Evolutionary conservation across 2,329 filamentous ascomycete genomes (phyloP), one percentile per base, ranked within the genome.

Genomic region (Scytalidium lignicola): DNA sequence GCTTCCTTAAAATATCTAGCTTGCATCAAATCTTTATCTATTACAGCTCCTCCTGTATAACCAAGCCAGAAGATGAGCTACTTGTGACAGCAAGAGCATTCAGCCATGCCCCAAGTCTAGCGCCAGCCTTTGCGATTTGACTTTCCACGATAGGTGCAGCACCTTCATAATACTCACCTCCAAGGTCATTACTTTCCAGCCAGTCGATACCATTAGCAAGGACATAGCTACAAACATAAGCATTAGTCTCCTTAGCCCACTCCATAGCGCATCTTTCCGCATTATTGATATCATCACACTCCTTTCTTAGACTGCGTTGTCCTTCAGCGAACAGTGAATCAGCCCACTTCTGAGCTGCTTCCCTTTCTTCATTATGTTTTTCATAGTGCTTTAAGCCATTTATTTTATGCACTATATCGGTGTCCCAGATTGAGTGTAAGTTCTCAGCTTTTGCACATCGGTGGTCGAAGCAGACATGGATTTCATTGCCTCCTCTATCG

Each of bases 401-500:
- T 61, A 78, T 67, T 62, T 82, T 78, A 66, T 85, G 81, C 0
- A 79, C 74, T 55, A 88, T 87, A 55, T 78, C 78, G 45, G 75
- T 79, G 61, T 88, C 85, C 85, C 85, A 89, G n/a, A 87, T 79
- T 51, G 83, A 75, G 60, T 88, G 85, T 47, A 88, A 71, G 60
- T 88, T 88, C 51, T 77, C 72, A n/a, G 71, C 65, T 20, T 65
- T 63, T 2, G 73, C 74, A 19, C 48, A 47, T 28, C 40, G 43
- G 2, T 73, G 74, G 20, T 82, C 72, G 67, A 81, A 88, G 15
- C 68, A 69, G 2, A 88, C 85, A n/a, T 73, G 65, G 56, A 88
- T 84, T 12, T 78, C 77, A 57, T 88, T 89, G 1, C 85, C 85
- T 46, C 85, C 85, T 32, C 75, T 69, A 2, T 74, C 72, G 10